A percentile compares a stretch with the other conserved stretches of the same genome.
Evolutionary conservation across 495 filamentous ascomycete species (phyloP).

Genomic region (Trichoderma virens): DNA sequence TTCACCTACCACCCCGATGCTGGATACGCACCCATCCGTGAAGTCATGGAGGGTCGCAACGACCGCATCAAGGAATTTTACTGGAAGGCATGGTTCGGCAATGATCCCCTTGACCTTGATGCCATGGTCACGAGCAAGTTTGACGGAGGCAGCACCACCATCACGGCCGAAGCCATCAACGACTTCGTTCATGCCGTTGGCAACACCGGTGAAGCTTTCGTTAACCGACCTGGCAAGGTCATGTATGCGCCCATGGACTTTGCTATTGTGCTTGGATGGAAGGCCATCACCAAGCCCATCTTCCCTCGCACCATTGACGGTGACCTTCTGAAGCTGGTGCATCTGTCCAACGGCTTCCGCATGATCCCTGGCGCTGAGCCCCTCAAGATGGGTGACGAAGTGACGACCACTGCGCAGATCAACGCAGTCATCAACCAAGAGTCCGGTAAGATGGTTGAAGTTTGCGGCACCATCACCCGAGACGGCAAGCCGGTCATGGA

Average conservation of each 20-base stretch:
- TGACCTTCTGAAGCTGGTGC: constrained; percentile 82
- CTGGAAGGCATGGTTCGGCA: constrained; percentile 92
- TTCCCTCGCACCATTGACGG: constrained; percentile 86
- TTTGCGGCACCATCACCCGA: constrained; percentile 89
- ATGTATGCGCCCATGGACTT: constrained; percentile 98
- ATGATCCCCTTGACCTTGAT: constrained; percentile 76
- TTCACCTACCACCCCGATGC: constrained; percentile 92
- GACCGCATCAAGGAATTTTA: constrained; percentile 98
- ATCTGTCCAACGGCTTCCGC: constrained; percentile 91
- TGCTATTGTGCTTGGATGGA: constrained; percentile 91
- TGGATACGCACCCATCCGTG: constrained; percentile 89
- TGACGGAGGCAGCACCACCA: constrained; percentile 74
- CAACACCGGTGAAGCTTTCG: constrained; percentile 97
- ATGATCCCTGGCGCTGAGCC: constrained; percentile 96
- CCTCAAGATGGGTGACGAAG: constrained; percentile 84
- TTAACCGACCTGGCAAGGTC: constrained; percentile 90
- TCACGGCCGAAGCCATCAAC: constrained; percentile 86
- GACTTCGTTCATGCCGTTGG: constrained; percentile 98
- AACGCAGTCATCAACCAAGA: constrained; percentile 98
- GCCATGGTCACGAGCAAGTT: constrained; percentile 76
- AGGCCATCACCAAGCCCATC: constrained; percentile 90
- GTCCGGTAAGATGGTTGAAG: constrained; percentile 98
- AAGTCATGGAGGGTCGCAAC: constrained; percentile 91
- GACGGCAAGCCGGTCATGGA: constrained; percentile 92
- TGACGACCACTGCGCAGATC: constrained; percentile 90